Percentiles rank a stretch among this genome's conserved stretches.
Evolutionary conservation across 1,139 yeast genomes (phyloP).

Genomic region (Magnusiomyces sp.): DNA sequence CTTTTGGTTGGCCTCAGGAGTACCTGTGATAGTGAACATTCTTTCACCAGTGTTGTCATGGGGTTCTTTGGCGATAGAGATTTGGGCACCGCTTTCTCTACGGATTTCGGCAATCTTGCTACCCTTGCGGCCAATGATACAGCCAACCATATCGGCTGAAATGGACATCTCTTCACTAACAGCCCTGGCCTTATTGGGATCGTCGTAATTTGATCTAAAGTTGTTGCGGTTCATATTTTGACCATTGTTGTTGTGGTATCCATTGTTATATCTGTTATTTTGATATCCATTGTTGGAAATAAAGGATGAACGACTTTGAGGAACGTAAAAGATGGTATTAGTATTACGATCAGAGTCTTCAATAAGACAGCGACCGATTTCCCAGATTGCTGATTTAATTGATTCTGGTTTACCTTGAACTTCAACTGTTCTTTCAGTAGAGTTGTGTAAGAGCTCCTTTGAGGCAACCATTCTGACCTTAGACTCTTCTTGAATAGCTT

Average conservation of each 20-base stretch:
- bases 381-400: conserved; percentile 48
- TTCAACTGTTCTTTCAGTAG: conserved; percentile 83
- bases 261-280: conserved; percentile 8
- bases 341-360: conserved; percentile 58
- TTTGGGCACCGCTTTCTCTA: conserved; percentile 69
- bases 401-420: conserved; percentile 71
- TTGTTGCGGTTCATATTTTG: conserved; percentile 8
- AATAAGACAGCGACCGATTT: conserved; percentile 63
- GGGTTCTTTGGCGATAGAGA: conserved; percentile 67
- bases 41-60: conserved; percentile 55
- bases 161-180: conserved; percentile 42
- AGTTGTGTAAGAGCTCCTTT: conserved; percentile 72
- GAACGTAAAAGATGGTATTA: conserved; percentile 58
- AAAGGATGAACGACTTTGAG: conserved; percentile 34
- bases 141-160: conserved; percentile 78
- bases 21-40: conserved; percentile 64
- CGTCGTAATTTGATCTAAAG: conserved; percentile 3
- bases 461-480: conserved; percentile 81
- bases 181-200: conserved; percentile 22
- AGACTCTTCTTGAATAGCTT: conserved; percentile 62
- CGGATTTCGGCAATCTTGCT: conserved; percentile 81
- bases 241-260: conserved; percentile 7
- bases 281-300: conserved; percentile 9
- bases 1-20: conserved; percentile 54
- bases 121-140: conserved; percentile 83